Percentiles rank a stretch among this genome's conserved stretches.
phyloP scores from a whole-genome alignment of 2,329 filamentous ascomycete species.

The Cyphellophora attinorum region DNA sequence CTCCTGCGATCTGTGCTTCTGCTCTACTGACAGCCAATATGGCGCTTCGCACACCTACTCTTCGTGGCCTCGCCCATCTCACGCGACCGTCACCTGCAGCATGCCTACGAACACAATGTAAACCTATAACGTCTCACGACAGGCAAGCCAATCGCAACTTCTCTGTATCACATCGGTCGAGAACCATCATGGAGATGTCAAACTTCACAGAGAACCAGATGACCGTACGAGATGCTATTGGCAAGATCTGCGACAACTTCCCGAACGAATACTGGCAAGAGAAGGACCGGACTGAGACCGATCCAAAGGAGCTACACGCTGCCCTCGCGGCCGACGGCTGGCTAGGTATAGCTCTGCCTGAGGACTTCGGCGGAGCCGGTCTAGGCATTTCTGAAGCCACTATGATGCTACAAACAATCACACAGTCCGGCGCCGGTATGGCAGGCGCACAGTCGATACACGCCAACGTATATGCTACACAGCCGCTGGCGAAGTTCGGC shows the following conservation, averaged over 20 bases:
- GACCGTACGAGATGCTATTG: constrained; percentile 60
- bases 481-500: constrained; percentile 61
- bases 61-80: neutral
- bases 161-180: neutral
- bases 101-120: neutral
- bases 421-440: constrained; percentile 71
- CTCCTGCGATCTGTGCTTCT: too few species aligned
- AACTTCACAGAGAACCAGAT: constrained; percentile 66
- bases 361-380: constrained; percentile 63
- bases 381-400: constrained; percentile 69
- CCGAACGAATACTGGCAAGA: constrained; percentile 70
- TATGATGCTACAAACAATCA: constrained; percentile 79
- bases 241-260: constrained; percentile 59
- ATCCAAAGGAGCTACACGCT: constrained; percentile 67
- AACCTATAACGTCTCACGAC: neutral
- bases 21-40: too few species aligned
- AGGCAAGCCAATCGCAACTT: neutral
- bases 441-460: constrained; percentile 47
- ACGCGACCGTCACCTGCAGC: constrained; percentile 1
- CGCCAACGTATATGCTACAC: constrained; percentile 38
- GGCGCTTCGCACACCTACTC: too few species aligned
- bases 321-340: constrained; percentile 67
- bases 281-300: constrained; percentile 58
- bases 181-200: constrained; percentile 64
- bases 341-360: constrained; percentile 71